Evolutionary conservation across 441 rosid species (phyloP).

Genomic region (Erodium texanum): DNA sequence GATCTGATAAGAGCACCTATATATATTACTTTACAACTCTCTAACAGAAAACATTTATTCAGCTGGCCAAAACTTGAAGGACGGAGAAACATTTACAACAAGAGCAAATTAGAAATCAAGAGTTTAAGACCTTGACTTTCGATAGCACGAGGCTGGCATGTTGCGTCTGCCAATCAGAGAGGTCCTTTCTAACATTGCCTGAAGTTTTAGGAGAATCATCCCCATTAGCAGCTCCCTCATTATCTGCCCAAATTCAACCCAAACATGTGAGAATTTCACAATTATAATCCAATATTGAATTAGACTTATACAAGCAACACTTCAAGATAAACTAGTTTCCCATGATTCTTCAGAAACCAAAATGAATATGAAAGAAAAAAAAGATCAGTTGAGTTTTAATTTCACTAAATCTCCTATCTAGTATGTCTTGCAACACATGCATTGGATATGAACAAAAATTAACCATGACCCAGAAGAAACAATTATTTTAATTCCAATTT

Average conservation of each 20-base stretch:
- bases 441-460: no score
- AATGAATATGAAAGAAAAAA: neutral
- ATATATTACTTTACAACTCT: neutral
- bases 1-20: neutral
- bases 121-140: constrained; percentile 44
- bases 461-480: neutral
- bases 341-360: no score
- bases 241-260: constrained; percentile 29
- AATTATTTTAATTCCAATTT: neutral
- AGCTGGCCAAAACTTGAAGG: neutral
- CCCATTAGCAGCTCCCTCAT: constrained; percentile 24
- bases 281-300: neutral
- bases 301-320: neutral
- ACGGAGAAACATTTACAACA: neutral
- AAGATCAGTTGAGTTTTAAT: neutral
- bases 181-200: constrained; percentile 44
- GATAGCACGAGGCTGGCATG: constrained; percentile 64
- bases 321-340: neutral
- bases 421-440: no score
- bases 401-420: neutral
- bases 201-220: constrained; percentile 34
- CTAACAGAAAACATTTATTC: neutral
- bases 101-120: no score
- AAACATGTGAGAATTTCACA: neutral
- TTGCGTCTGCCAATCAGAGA: constrained; percentile 78